Evolutionary conservation across 225 moss, liverwort and hornwort species (phyloP), one percentile per base, ranked within the genome.

Genomic region (Pseudoscleropodium purum): DNA sequence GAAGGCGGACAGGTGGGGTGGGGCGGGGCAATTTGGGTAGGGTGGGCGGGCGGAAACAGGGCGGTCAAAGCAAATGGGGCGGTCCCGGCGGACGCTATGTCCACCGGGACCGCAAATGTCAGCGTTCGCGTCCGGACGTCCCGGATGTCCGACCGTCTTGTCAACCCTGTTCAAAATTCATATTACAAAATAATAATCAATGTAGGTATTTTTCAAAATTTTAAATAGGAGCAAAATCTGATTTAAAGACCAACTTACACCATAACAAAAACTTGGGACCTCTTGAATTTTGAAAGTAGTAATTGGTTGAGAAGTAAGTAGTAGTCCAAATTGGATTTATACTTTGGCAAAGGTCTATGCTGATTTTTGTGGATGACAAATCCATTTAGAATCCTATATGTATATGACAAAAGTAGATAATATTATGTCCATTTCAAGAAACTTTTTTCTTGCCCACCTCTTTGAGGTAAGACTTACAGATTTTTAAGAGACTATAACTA

Each of bases 401-500:
- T 9, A 9, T 10, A 19, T 36, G 34, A 17, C 12, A 6, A n/a
- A 11, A n/a, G 13, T 67, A 37, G 11, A n/a, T 69, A 69, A 69
- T 69, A 23, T 24, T n/a, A 69, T 39, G 24, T 39, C 14, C 4
- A 8, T 69, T 12, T 68, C 23, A 68, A 37, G 7, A 24, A 39
- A 20, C 4, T 69, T 69, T 69, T 13, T n/a, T 23, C 69, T n/a
- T 69, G 24, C 13, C 15, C 15, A 25, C 25, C 2, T 25, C 70
- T 25, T 39, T 70, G 25, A 70, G 0, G 25, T 25, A 41, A 3
- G 39, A 5, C 8, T 14, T 14, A 5, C 0, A 3, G 2, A 39
- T 7, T 25, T 39, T 0, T 24, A 7, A 4, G 2, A 25, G 14
- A 70, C 39, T 0, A 24, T 12, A 1, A 4, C 10, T 59, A 14